Evolutionary conservation across 495 filamentous ascomycete genomes (phyloP), one percentile per base, ranked within the genome.

Genomic region (Aspergillus kassunensis): DNA sequence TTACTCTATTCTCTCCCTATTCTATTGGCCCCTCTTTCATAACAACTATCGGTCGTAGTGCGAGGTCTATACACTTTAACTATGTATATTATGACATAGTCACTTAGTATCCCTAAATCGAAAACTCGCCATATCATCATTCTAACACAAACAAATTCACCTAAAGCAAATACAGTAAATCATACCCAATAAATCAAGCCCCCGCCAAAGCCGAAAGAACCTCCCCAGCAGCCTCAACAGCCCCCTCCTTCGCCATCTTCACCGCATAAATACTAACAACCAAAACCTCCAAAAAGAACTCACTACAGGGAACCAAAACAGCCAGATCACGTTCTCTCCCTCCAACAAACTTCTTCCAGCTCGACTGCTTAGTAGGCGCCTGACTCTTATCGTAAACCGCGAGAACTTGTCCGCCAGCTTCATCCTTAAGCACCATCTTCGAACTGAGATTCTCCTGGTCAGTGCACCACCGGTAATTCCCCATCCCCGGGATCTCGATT

Each of bases 371-470:
- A 15, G 16, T 21, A 16, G 16, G 23, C 41, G 3, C 41, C 2
- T 16, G 3, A 44, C 24, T 44, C 41, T 44, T 44, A 11, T 30
- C 41, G 15, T 44, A 44, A 8, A 21, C 25, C 24, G 41, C 41
- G 2, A 44, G 41, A 4, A 30, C 24, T 16, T 18, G 25, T 8
- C 25, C 27, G 3, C 2, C 15, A 4, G 24, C 24, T 25, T 44
- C 24, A 44, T 44, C 41, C n/a, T 44, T 44, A 12, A 44, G 15
- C 41, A 24, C 29, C 41, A 44, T 44, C 41, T 44, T 44, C 13
- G 13, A 9, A 13, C 11, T 30, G 13, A 44, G 8, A 5, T 27
- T 8, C 9, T 43, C 24, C 12, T 21, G 6, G 9, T 44, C n/a
- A 16, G 36, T 40, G 3, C 3, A 3, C 41, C 41, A 44, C 24